A percentile compares a stretch with the other conserved stretches of the same genome.
Evolutionary conservation across 495 filamentous ascomycete genomes (phyloP).

Genomic region (Neurospora sp.): DNA sequence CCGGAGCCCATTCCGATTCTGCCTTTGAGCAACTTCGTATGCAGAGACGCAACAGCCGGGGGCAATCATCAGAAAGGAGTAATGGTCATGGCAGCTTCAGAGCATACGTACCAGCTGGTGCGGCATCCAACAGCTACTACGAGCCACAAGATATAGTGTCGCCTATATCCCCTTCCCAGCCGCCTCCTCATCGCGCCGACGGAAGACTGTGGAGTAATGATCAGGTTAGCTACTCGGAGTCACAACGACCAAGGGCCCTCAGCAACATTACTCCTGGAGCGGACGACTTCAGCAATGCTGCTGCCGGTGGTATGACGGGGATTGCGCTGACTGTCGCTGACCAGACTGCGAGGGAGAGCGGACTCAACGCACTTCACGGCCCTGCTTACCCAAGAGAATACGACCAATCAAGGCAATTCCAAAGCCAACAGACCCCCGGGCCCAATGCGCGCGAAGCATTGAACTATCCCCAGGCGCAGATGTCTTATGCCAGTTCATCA

Average conservation of each 20-base stretch:
- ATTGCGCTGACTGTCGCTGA: constrained; percentile 68
- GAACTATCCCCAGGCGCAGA: constrained; percentile 13
- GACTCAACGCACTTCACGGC: constrained; percentile 54
- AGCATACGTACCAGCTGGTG: constrained; percentile 8
- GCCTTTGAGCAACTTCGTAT: constrained; percentile 31
- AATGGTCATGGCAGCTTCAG: constrained; percentile 4
- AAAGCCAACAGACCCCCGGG: constrained; percentile 19
- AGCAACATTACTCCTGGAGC: constrained; percentile 59
- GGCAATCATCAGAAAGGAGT: constrained; percentile 8
- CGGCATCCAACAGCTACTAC: constrained; percentile 5
- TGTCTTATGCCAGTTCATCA: constrained; percentile 4
- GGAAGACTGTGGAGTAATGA: constrained; percentile 2
- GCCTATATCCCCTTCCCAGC: constrained; percentile 13
- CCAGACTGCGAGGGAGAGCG: constrained; percentile 60
- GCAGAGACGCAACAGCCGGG: constrained; percentile 27
- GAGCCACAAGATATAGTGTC: constrained; percentile 9
- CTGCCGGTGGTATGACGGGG: constrained; percentile 65
- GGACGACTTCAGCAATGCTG: constrained; percentile 63
- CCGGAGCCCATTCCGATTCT: constrained; percentile 34
- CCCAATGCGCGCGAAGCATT: constrained; percentile 2
- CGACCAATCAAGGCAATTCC: constrained; percentile 23
- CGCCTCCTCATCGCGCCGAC: constrained; percentile 15
- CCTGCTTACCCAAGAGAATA: constrained; percentile 30
- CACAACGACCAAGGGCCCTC: constrained; percentile 9
- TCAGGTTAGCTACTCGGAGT: constrained; percentile 9